Conservation (phyloP, 805 yeast species). For the Spathaspora boniae region DNA sequence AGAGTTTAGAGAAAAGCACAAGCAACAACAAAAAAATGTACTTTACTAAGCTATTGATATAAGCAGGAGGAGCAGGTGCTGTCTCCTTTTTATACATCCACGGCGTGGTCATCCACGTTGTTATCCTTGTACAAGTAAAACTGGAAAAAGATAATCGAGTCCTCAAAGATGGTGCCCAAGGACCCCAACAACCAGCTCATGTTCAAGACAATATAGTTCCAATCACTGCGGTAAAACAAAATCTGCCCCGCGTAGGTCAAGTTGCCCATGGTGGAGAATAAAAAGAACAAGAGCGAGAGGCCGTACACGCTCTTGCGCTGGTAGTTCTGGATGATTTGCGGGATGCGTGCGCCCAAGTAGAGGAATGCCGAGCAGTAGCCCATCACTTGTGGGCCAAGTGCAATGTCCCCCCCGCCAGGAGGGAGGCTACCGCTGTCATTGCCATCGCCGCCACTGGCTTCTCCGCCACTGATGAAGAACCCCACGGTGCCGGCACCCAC, state of each 20-base stretch:
- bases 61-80: no score
- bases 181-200: slow-evolving; percentile 78
- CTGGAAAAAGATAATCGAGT: slow-evolving; percentile 60
- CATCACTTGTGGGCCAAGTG: slow-evolving; percentile 58
- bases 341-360: slow-evolving; percentile 71
- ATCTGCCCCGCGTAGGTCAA: slow-evolving; percentile 74
- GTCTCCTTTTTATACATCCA: no score
- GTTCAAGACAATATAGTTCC: slow-evolving; percentile 56
- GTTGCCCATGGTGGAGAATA: slow-evolving; percentile 72
- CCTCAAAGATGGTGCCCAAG: slow-evolving; percentile 73
- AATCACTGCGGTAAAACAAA: slow-evolving; percentile 59
- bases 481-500: slow-evolving; percentile 61
- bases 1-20: no score
- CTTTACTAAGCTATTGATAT: no score
- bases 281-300: slow-evolving; percentile 74
- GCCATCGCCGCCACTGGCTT: slow-evolving; percentile 18
- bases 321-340: slow-evolving; percentile 83
- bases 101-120: no score
- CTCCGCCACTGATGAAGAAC: slow-evolving; percentile 45
- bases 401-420: slow-evolving; percentile 18
- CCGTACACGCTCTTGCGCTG: slow-evolving; percentile 79
- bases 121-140: slow-evolving; percentile 55
- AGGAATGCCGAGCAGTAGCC: slow-evolving; percentile 69
- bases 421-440: slow-evolving; percentile 15
- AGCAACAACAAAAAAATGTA: no score